Conservation (phyloP, 139 green algal genomes). For the Chlorella sp. region DNA sequence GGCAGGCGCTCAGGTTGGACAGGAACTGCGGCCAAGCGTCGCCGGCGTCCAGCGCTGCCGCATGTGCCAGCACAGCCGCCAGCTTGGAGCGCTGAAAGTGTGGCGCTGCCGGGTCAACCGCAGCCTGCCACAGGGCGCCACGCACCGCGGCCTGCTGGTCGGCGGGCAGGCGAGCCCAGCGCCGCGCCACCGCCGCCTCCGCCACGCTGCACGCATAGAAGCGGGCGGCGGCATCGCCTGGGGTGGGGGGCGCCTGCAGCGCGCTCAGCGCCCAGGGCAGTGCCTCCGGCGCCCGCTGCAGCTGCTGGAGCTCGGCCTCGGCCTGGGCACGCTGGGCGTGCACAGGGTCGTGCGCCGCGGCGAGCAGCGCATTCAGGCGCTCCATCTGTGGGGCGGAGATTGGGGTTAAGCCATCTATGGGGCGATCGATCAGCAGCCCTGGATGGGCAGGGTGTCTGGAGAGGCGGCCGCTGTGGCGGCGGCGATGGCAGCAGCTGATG, state of each 20-base stretch:
- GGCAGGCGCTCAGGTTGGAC: conserved; percentile 5
- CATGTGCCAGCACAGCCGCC: conserved; percentile 4
- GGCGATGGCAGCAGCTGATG: too few relatives aligned
- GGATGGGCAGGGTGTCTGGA: too few relatives aligned
- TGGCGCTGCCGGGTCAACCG: neutral
- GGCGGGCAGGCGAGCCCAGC: neutral
- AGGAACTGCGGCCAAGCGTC: conserved; percentile 4
- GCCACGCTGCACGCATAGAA: conserved; percentile 16
- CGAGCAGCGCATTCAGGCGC: neutral
- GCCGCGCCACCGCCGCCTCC: neutral
- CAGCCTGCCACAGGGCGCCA: neutral
- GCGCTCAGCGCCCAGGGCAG: conserved; percentile 7
- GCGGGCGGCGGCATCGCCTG: neutral
- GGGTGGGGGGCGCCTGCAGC: neutral
- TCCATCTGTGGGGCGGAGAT: too few relatives aligned
- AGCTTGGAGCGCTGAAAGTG: conserved; percentile 32
- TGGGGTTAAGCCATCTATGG: too few relatives aligned
- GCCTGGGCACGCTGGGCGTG: neutral
- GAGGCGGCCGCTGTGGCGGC: too few relatives aligned
- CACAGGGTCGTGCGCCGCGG: neutral
- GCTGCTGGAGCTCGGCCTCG: conserved; percentile 2
- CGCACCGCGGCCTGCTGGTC: conserved; percentile 19
- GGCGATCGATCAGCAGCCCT: too few relatives aligned
- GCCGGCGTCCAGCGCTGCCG: conserved; percentile 2
- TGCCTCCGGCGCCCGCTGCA: neutral